These are phyloP conservation scores for Lonicera japonica DNA, from an alignment of 129 eudicot genomes.

Conservation along the genomic window DNA sequence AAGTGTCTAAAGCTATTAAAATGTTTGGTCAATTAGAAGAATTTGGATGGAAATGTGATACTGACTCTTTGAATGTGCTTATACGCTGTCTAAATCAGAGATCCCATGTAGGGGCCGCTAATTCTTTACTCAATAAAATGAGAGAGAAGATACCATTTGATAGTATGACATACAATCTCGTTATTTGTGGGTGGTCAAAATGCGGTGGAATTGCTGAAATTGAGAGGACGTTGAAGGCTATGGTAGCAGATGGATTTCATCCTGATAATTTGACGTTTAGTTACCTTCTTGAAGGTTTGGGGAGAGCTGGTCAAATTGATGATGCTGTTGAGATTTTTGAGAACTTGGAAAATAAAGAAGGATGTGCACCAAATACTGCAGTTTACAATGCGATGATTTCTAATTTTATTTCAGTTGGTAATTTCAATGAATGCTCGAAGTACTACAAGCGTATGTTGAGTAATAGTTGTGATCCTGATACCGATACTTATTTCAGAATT, in stretches of 20 bases:
- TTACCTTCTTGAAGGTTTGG: slow-evolving; percentile 65
- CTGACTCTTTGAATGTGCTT: slow-evolving; percentile 51
- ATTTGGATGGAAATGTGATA: slow-evolving; percentile 46
- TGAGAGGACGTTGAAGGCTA: slow-evolving; percentile 49
- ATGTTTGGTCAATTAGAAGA: slow-evolving; percentile 57
- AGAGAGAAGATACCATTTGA: slow-evolving; percentile 41
- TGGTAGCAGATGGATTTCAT: slow-evolving; percentile 73
- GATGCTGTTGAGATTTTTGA: slow-evolving; percentile 62
- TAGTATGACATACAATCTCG: slow-evolving; percentile 33
- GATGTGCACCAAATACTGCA: slow-evolving; percentile 28
- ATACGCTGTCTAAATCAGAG: slow-evolving; percentile 56
- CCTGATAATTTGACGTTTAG: slow-evolving; percentile 60
- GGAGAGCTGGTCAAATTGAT: slow-evolving; percentile 64
- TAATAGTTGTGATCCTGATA: slow-evolving; percentile 41
- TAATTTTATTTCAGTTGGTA: slow-evolving; percentile 40
- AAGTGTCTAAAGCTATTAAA: slow-evolving; percentile 45
- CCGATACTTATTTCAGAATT: slow-evolving; percentile 50
- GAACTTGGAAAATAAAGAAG: slow-evolving; percentile 35
- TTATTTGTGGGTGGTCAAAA: slow-evolving; percentile 69
- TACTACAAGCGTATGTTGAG: slow-evolving; percentile 54
- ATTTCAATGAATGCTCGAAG: slow-evolving; percentile 58
- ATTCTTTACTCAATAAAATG: slow-evolving; percentile 40
- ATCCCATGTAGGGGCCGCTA: slow-evolving; percentile 41
- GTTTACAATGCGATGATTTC: slow-evolving; percentile 70
- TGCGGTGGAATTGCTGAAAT: slow-evolving; percentile 59